Conservation (phyloP, 2,329 filamentous ascomycete species). For the Zymoseptoria passerinii region DNA sequence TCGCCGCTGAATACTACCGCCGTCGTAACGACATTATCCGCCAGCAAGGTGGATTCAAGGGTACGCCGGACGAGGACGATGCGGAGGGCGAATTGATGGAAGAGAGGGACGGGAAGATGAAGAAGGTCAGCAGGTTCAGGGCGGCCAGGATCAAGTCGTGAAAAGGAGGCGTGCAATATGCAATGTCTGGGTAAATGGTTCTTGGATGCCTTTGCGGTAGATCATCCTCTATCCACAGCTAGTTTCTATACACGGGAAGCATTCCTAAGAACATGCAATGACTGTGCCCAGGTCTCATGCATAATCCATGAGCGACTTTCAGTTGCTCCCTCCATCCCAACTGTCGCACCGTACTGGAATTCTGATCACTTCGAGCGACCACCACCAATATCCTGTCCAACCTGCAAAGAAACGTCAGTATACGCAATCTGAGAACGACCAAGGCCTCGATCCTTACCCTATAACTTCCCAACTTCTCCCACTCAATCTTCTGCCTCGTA, state of each 20-base stretch:
- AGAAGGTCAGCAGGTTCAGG: slow-evolving; percentile 33
- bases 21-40: slow-evolving; percentile 77
- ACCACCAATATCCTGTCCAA: slow-evolving; percentile 46
- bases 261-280: background rate
- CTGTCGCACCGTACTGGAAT: background rate
- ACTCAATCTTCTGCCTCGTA: slow-evolving; percentile 97
- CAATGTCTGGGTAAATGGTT: background rate
- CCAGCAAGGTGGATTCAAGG: slow-evolving; percentile 69
- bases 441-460: slow-evolving; percentile 47
- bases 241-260: background rate
- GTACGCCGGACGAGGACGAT: slow-evolving; percentile 48
- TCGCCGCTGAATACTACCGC: slow-evolving; percentile 74
- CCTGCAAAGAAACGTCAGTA: slow-evolving; percentile 13
- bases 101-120: slow-evolving; percentile 30
- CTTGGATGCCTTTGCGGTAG: background rate
- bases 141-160: slow-evolving; percentile 22
- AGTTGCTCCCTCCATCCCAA: background rate
- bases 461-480: slow-evolving; percentile 96
- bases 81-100: slow-evolving; percentile 56
- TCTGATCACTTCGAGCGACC: slow-evolving; percentile 32
- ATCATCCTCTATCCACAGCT: background rate
- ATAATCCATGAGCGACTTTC: background rate
- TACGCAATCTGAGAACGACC: slow-evolving; percentile 5
- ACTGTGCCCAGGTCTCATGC: background rate
- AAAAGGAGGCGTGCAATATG: background rate